Evolutionary conservation across 169 alveolate species (phyloP).

Genomic region (Plasmodium fragile): DNA sequence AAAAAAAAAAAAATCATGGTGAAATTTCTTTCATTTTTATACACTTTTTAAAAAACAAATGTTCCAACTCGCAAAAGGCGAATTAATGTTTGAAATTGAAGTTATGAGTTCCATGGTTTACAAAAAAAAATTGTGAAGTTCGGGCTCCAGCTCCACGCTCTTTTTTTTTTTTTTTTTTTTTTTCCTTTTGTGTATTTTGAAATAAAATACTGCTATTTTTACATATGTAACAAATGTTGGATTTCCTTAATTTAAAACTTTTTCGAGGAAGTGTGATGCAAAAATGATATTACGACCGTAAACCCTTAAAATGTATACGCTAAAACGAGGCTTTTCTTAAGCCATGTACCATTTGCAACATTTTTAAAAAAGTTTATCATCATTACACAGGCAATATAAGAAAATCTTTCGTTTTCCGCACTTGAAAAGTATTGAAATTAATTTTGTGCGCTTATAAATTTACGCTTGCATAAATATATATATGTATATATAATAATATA

Average conservation of each 20-base stretch:
- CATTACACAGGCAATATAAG: neutral
- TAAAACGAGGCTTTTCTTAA: neutral
- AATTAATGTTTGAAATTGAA: neutral
- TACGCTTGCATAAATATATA: neutral
- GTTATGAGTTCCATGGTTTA: neutral
- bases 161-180: neutral
- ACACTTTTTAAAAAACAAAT: constrained; percentile 5
- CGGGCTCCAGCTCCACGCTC: neutral
- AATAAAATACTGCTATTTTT: neutral
- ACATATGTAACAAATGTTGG: neutral
- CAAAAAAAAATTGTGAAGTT: neutral
- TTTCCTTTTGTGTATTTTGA: neutral
- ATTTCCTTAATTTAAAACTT: neutral
- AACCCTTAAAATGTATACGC: neutral
- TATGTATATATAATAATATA: neutral
- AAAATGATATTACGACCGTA: neutral
- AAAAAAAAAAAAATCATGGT: neutral
- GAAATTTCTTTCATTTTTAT: neutral
- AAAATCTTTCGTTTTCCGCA: neutral
- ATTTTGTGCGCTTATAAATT: neutral
- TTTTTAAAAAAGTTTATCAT: neutral
- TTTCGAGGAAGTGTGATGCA: neutral
- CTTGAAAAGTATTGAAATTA: neutral
- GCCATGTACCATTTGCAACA: neutral
- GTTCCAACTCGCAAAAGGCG: neutral